Evolutionary conservation across 2,329 filamentous ascomycete genomes (phyloP).

Genomic region (Xylaria sp.): DNA sequence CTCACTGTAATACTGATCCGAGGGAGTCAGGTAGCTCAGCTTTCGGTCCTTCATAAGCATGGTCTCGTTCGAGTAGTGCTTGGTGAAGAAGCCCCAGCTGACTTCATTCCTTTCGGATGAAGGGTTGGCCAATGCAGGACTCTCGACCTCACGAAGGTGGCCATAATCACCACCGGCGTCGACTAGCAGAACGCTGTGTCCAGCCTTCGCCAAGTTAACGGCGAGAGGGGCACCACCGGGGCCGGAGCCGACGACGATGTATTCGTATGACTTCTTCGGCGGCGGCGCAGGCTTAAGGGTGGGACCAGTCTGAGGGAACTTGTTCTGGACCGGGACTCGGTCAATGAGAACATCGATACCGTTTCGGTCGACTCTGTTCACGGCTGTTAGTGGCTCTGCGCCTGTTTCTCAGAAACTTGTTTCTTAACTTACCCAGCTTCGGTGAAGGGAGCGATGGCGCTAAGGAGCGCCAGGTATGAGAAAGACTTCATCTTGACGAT

Average conservation of each 20-base stretch:
- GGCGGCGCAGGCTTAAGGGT: slow-evolving; percentile 31
- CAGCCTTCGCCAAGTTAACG: slow-evolving; percentile 67
- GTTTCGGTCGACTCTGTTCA: slow-evolving; percentile 30
- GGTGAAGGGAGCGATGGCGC: slow-evolving; percentile 37
- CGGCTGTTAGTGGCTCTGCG: slow-evolving; percentile 12
- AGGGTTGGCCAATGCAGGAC: slow-evolving; percentile 64
- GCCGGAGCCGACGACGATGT: slow-evolving; percentile 72
- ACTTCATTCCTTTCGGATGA: slow-evolving; percentile 66
- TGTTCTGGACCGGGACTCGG: slow-evolving; percentile 39
- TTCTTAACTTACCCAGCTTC: slow-evolving; percentile 32
- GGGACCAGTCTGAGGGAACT: slow-evolving; percentile 41
- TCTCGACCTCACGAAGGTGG: slow-evolving; percentile 59
- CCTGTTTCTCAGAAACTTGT: neutral
- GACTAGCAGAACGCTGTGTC: slow-evolving; percentile 67
- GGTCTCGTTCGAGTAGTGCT: slow-evolving; percentile 66
- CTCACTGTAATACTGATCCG: slow-evolving; percentile 61
- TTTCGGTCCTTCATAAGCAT: slow-evolving; percentile 67
- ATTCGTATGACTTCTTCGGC: slow-evolving; percentile 61
- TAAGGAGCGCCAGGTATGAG: slow-evolving; percentile 40
- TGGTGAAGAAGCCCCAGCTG: slow-evolving; percentile 72
- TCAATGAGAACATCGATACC: slow-evolving; percentile 39
- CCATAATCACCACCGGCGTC: slow-evolving; percentile 70
- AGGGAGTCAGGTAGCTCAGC: slow-evolving; percentile 64
- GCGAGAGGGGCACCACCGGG: slow-evolving; percentile 69
- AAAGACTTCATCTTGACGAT: slow-evolving; percentile 38